A percentile compares a stretch with the other conserved stretches of the same genome.
Conservation (phyloP, 2,329 filamentous ascomycete species). For the Venturia oleaginea region DNA sequence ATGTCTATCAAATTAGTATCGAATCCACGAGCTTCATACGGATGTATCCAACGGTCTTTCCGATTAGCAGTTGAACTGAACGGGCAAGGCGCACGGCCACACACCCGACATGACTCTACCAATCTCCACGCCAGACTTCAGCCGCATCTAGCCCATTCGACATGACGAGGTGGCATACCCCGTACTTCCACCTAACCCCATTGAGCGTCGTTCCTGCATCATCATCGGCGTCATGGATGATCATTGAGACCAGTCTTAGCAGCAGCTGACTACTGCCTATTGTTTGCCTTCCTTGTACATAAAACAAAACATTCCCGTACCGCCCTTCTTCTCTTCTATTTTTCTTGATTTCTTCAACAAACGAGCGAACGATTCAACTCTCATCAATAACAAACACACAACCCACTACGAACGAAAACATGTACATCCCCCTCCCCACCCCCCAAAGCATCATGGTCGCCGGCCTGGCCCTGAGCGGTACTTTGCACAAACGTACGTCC, state of each 20-base stretch:
- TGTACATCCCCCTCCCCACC: constrained; percentile 11
- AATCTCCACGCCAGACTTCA: neutral
- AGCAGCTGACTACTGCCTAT: neutral
- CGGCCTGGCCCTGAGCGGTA: constrained; percentile 12
- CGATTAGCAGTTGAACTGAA: too few relatives aligned
- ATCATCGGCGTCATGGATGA: neutral
- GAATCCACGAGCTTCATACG: too few relatives aligned
- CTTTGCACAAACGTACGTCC: constrained; percentile 10
- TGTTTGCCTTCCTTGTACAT: neutral
- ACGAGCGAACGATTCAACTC: neutral
- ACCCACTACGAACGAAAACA: neutral
- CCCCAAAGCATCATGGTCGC: constrained; percentile 9
- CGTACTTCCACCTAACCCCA: neutral
- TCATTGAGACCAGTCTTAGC: too few relatives aligned
- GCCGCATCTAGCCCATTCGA: neutral
- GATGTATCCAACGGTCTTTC: too few relatives aligned
- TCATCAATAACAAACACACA: neutral
- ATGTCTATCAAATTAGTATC: too few relatives aligned
- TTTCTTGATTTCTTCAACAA: neutral
- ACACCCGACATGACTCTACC: too few relatives aligned
- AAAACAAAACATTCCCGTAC: too few relatives aligned
- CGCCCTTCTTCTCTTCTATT: neutral
- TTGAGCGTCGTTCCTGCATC: neutral
- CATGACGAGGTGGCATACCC: neutral
- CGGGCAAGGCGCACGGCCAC: too few relatives aligned